Evolutionary conservation across 139 green algal species (phyloP).

Genomic region (Micromonas commoda): DNA sequence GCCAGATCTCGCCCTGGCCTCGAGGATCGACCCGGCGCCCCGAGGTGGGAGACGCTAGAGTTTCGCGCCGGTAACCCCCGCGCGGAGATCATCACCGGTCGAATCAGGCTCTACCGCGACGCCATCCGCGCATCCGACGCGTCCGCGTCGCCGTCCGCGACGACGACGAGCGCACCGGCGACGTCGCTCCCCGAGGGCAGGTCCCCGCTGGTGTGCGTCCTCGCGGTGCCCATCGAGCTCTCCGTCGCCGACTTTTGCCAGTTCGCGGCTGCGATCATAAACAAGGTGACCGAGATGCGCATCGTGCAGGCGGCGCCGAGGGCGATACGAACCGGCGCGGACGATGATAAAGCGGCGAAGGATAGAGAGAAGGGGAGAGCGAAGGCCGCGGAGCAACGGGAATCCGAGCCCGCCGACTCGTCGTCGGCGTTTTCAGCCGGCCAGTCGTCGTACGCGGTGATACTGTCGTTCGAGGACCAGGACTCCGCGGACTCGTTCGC

Average conservation of each 20-base stretch:
- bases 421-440: not conserved
- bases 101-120: constrained; percentile 75
- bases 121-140: not conserved
- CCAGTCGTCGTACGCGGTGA: constrained; percentile 63
- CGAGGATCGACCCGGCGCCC: too few relatives aligned
- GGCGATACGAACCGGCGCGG: too few relatives aligned
- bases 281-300: constrained; percentile 53
- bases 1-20: too few relatives aligned
- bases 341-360: too few relatives aligned
- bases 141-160: not conserved
- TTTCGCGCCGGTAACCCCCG: constrained; percentile 79
- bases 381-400: constrained; percentile 14
- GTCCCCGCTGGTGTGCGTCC: constrained; percentile 36
- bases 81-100: constrained; percentile 78
- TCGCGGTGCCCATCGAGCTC: constrained; percentile 81
- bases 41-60: constrained; percentile 27
- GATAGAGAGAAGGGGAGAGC: not conserved
- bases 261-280: constrained; percentile 74
- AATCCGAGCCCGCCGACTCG: constrained; percentile 20
- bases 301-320: constrained; percentile 60
- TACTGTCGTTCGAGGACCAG: constrained; percentile 68
- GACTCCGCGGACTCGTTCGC: constrained; percentile 67
- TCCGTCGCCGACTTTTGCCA: constrained; percentile 80
- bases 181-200: not conserved
- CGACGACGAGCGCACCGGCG: not conserved